Evolutionary conservation across 352 stramenopile genomes (phyloP), one percentile per base, ranked within the genome.

Genomic region (Phytopythium cucurbitacearum): DNA sequence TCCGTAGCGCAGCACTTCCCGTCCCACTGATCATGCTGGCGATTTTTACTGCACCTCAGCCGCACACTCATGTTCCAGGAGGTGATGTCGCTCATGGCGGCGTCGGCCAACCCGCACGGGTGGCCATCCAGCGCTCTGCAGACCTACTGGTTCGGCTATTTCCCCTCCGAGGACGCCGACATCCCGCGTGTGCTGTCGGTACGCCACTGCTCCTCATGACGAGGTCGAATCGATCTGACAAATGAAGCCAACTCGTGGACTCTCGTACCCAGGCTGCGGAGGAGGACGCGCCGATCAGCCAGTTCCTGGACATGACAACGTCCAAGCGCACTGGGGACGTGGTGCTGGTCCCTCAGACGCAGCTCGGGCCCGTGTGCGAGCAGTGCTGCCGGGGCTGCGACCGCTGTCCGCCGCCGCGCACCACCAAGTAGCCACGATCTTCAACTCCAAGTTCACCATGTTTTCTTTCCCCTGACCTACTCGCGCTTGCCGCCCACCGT

Each of bases 141-240:
- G 50, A 91, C 80, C 5, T 93, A 93, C 53, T 87, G 80, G 76
- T 87, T 91, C 43, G 76, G 80, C 5, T 80, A 78, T 50, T 89
- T 84, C 45, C 53, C 56, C 0, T 66, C 84, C 47, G 46, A 71
- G 15, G 64, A 71, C 43, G 63, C 85, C 34, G 42, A 12, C 9
- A 33, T 79, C 0, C 82, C 79, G 1, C 62, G 51, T 8, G 60
- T 82, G 56, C 66, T 9, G 74, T 87, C 48, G 16, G 65, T 56
- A 36, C 37, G 35, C 9, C n/a, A 5, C 21, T 28, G 21, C 21
- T 28, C 21, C 1, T 2, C 21, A 28, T 28, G 21, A 28, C 21
- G 21, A 28, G 21, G 21, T 28, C 21, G 21, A 28, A 28, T 28
- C 21, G 2, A 28, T 28, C 21, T 28, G 21, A 28, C 41, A 48